These are phyloP conservation scores for Zymoseptoria tritici DNA, from an alignment of 2,329 filamentous ascomycete genomes.

Conservation along the genomic window DNA sequence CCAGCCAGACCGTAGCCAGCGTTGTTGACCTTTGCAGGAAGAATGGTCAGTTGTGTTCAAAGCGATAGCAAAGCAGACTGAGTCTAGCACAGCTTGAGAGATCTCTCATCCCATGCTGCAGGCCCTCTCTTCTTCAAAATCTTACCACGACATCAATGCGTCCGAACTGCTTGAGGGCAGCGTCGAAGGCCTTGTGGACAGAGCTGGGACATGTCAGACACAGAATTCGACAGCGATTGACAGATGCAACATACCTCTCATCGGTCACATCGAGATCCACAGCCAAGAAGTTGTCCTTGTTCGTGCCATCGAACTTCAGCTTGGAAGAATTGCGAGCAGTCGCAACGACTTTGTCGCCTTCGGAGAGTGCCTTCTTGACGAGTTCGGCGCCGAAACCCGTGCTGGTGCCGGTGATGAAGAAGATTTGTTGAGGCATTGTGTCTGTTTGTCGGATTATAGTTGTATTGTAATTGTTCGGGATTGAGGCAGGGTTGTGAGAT, in stretches of 20 bases:
- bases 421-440: slow-evolving; percentile 38
- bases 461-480: neutral
- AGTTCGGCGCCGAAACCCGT: slow-evolving; percentile 42
- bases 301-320: slow-evolving; percentile 32
- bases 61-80: slow-evolving; percentile 31
- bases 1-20: slow-evolving; percentile 51
- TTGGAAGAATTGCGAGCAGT: slow-evolving; percentile 42
- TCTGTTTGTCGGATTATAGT: neutral
- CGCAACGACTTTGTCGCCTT: slow-evolving; percentile 40
- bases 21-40: slow-evolving; percentile 36
- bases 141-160: slow-evolving; percentile 48
- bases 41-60: neutral
- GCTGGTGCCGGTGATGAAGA: slow-evolving; percentile 41
- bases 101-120: neutral
- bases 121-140: neutral
- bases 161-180: slow-evolving; percentile 43
- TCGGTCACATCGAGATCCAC: slow-evolving; percentile 48
- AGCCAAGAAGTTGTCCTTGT: slow-evolving; percentile 43
- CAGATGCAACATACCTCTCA: slow-evolving; percentile 29
- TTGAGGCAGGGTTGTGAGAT: too few relatives aligned
- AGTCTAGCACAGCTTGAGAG: neutral
- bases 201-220: slow-evolving; percentile 23
- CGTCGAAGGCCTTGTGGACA: slow-evolving; percentile 41
- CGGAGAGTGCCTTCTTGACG: slow-evolving; percentile 36
- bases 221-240: neutral